A percentile compares a stretch with the other conserved stretches of the same genome.
These are phyloP conservation scores for Curvularia sp. DNA, from an alignment of 2,329 filamentous ascomycete species.

Conservation along the genomic window DNA sequence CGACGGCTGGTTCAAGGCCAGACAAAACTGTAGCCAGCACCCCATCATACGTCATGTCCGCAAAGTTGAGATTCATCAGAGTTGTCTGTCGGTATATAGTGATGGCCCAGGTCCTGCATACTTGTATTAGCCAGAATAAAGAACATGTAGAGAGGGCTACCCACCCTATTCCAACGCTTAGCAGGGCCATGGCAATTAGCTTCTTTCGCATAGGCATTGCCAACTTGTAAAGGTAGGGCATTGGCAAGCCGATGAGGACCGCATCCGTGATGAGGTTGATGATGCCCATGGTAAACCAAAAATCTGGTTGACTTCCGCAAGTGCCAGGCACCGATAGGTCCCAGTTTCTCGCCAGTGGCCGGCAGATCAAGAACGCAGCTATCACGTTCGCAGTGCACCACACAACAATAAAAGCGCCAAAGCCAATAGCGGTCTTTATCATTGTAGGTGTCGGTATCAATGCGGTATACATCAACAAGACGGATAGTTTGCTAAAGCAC, in stretches of 20 bases:
- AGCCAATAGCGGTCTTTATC: slow-evolving; percentile 6
- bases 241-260: slow-evolving; percentile 26
- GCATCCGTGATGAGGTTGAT: slow-evolving; percentile 31
- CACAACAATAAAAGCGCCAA: slow-evolving; percentile 21
- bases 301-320: slow-evolving; percentile 29
- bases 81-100: slow-evolving; percentile 33
- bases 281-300: slow-evolving; percentile 21
- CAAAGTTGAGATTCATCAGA: slow-evolving; percentile 20
- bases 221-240: slow-evolving; percentile 29
- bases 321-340: slow-evolving; percentile 21
- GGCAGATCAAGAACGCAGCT: slow-evolving; percentile 26
- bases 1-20: slow-evolving; percentile 30
- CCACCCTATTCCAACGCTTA: slow-evolving; percentile 32
- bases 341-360: slow-evolving; percentile 29
- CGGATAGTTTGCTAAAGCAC: slow-evolving; percentile 29
- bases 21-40: slow-evolving; percentile 31
- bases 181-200: slow-evolving; percentile 22
- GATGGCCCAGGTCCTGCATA: slow-evolving; percentile 31
- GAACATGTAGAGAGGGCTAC: not conserved
- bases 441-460: slow-evolving; percentile 25
- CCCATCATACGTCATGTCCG: slow-evolving; percentile 28
- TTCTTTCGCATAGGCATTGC: slow-evolving; percentile 22
- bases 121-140: not conserved
- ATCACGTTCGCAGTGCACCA: slow-evolving; percentile 26
- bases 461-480: slow-evolving; percentile 29